These are phyloP conservation scores for Thraustotheca clavata DNA, from an alignment of 352 stramenopile genomes.

Conservation along the genomic window DNA sequence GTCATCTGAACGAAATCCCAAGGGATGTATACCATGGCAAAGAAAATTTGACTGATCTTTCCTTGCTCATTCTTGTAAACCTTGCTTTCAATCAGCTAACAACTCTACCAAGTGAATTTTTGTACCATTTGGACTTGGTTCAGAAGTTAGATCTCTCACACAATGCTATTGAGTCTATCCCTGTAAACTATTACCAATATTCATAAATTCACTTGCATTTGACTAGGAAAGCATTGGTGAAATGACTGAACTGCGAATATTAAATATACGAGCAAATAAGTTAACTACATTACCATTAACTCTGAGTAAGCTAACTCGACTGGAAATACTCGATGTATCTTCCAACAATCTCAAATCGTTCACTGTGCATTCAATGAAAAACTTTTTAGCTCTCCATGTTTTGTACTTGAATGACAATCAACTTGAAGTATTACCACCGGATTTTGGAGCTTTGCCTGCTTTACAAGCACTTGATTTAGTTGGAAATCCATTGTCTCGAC, in stretches of 20 bases:
- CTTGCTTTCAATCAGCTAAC: constrained; percentile 45
- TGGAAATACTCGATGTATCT: constrained; percentile 33
- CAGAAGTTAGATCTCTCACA: constrained; percentile 46
- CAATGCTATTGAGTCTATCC: constrained; percentile 40
- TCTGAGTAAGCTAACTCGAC: constrained; percentile 25
- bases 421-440: constrained; percentile 30
- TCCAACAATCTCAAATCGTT: background rate
- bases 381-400: constrained; percentile 24
- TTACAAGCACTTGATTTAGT: constrained; percentile 35
- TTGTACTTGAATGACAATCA: constrained; percentile 35
- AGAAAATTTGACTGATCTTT: constrained; percentile 40
- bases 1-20: constrained; percentile 34
- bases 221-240: constrained; percentile 38
- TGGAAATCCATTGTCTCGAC: constrained; percentile 33
- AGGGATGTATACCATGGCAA: constrained; percentile 37
- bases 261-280: constrained; percentile 47
- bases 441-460: constrained; percentile 23
- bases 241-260: constrained; percentile 33
- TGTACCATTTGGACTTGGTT: constrained; percentile 48
- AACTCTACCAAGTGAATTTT: constrained; percentile 35
- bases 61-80: constrained; percentile 57
- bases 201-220: background rate
- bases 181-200: constrained; percentile 8
- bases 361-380: too few species aligned
- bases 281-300: constrained; percentile 31